Conservation (phyloP, 805 yeast species). For the Nakazawaea ambrosiae region DNA sequence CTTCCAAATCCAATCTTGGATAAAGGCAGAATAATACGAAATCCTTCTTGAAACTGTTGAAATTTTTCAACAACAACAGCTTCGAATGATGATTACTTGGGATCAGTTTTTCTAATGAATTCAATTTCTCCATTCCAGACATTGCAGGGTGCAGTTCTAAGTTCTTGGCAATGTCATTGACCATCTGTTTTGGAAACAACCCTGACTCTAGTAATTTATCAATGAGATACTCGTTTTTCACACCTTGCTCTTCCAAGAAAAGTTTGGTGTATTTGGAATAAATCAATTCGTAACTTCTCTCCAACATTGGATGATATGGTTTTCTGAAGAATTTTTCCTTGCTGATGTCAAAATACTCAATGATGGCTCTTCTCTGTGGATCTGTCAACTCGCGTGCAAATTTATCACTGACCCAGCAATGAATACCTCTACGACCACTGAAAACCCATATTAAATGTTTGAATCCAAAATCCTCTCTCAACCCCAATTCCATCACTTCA, state of each 20-base stretch:
- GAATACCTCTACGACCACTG: constrained; percentile 98
- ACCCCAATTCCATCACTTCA: constrained; percentile 60
- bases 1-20: constrained; percentile 91
- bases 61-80: constrained; percentile 24
- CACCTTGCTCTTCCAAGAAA: constrained; percentile 77
- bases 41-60: constrained; percentile 68
- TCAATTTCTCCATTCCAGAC: constrained; percentile 68
- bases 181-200: constrained; percentile 41
- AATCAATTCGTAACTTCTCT: constrained; percentile 64
- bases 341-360: constrained; percentile 78
- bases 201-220: constrained; percentile 57
- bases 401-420: constrained; percentile 93
- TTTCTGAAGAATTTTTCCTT: constrained; percentile 49
- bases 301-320: constrained; percentile 87
- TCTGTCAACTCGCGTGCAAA: constrained; percentile 76
- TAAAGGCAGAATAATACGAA: constrained; percentile 73
- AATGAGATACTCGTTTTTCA: constrained; percentile 50
- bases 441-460: constrained; percentile 87
- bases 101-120: constrained; percentile 55
- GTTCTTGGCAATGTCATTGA: constrained; percentile 22
- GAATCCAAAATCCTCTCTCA: constrained; percentile 86
- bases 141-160: constrained; percentile 54
- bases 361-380: constrained; percentile 63
- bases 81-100: constrained; percentile 36
- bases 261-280: constrained; percentile 56